A percentile compares a stretch with the other conserved stretches of the same genome.
These are phyloP conservation scores for Wickerhamiella spandovensis DNA, from an alignment of 805 yeast genomes.

Conservation along the genomic window DNA sequence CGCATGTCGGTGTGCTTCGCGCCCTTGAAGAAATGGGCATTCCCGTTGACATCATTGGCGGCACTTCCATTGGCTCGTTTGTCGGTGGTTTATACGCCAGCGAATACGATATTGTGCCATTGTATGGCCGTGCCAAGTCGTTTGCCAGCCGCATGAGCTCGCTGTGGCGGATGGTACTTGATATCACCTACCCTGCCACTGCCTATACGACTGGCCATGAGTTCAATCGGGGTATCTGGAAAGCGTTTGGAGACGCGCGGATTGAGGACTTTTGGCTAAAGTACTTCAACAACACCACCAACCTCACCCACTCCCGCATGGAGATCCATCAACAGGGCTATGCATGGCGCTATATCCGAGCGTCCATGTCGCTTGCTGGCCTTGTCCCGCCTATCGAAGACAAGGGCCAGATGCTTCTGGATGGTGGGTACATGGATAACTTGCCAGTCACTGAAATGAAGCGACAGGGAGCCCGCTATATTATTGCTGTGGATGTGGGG, in stretches of 20 bases:
- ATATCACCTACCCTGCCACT: slow-evolving; percentile 84
- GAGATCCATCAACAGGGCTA: slow-evolving; percentile 86
- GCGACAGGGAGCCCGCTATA: slow-evolving; percentile 63
- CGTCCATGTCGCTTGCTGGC: slow-evolving; percentile 94
- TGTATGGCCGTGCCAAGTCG: slow-evolving; percentile 78
- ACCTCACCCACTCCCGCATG: slow-evolving; percentile 88
- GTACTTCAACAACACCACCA: slow-evolving; percentile 82
- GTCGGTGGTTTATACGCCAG: slow-evolving; percentile 91
- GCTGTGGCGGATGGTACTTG: slow-evolving; percentile 71
- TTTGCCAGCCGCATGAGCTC: slow-evolving; percentile 74
- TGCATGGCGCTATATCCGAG: slow-evolving; percentile 91
- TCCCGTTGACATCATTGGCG: slow-evolving; percentile 89
- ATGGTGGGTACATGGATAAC: slow-evolving; percentile 94
- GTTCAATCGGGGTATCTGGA: slow-evolving; percentile 96
- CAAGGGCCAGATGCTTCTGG: slow-evolving; percentile 83
- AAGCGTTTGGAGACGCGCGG: slow-evolving; percentile 78
- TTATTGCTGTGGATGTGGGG: slow-evolving; percentile 93
- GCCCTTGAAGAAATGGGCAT: slow-evolving; percentile 87
- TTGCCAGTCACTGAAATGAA: slow-evolving; percentile 89
- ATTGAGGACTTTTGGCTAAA: slow-evolving; percentile 94
- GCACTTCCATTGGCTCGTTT: slow-evolving; percentile 92
- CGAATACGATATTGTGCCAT: slow-evolving; percentile 82
- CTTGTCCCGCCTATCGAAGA: slow-evolving; percentile 72
- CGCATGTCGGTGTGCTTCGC: slow-evolving; percentile 82
- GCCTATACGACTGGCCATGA: slow-evolving; percentile 96